These are phyloP conservation scores for Apiospora rasikravindrae DNA, from an alignment of 2,329 filamentous ascomycete species.

Conservation along the genomic window DNA sequence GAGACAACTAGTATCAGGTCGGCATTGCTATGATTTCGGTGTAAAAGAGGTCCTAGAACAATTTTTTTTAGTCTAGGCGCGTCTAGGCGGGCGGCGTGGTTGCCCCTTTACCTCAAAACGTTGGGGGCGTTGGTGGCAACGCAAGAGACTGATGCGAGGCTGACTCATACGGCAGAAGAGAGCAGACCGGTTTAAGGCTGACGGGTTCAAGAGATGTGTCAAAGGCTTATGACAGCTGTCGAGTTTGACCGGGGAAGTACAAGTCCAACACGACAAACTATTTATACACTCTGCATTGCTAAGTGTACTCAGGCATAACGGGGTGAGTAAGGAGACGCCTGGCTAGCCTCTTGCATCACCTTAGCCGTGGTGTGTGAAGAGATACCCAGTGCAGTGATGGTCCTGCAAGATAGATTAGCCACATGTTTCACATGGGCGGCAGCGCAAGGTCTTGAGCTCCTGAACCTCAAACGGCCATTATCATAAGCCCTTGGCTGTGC, in stretches of 20 bases:
- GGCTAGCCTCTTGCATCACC: not conserved
- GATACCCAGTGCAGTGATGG: not conserved
- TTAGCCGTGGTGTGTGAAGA: not conserved
- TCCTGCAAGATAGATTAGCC: not conserved
- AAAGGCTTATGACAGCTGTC: not conserved
- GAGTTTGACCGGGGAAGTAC: not conserved
- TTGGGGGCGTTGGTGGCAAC: not conserved
- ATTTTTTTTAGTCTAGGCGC: too few species aligned
- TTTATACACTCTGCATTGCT: too few species aligned
- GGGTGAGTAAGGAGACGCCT: not conserved
- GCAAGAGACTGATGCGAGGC: not conserved
- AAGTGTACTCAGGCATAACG: not conserved
- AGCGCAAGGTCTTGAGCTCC: not conserved
- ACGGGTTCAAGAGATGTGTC: not conserved
- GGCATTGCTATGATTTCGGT: not conserved
- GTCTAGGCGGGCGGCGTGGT: too few species aligned
- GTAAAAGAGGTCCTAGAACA: not conserved
- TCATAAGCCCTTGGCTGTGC: not conserved
- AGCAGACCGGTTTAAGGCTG: not conserved
- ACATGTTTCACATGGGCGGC: not conserved
- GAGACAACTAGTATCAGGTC: not conserved
- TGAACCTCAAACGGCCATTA: not conserved
- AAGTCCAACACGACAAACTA: not conserved
- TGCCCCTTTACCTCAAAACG: not conserved
- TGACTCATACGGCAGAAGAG: not conserved